Evolutionary conservation across 371 early-diverging fungal genomes (phyloP), one percentile per base, ranked within the genome.

Genomic region (Mucor lusitanicus): DNA sequence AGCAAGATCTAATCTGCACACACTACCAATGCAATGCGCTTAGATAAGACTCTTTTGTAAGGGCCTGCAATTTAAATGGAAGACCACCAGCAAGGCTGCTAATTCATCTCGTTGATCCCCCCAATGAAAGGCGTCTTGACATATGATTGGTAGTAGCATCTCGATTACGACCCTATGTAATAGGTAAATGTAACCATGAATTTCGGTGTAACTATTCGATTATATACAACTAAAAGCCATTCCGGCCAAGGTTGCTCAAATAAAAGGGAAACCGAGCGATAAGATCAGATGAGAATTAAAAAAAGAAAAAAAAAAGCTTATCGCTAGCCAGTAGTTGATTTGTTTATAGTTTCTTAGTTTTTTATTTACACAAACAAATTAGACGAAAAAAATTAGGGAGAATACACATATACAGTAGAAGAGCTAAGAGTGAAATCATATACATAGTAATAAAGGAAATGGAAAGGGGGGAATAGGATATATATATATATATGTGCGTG

Each of bases 311-410:
- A 63, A 63, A 64, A 64, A 40, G 42, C 53, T 53, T 53, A 53
- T 53, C 53, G 53, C 53, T 27, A 25, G 27, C 53, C 53, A 53
- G 53, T 53, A 27, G 13, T 27, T 40, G 17, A 13, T 53, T 46
- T 46, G 46, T 21, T 46, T 21, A 21, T 4, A 21, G 39, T 35
- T 35, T 35, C 12, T 35, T 35, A 35, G 37, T 64, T 64, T 40
- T 64, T 64, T 64, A 64, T 64, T 64, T 64, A 64, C 64, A 64
- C 39, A 53, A 53, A 56, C 32, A 64, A 65, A 63, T 27, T 27
- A 53, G 27, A 25, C 23, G 13, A 3, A 53, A 53, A 9, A 46
- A 46, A 44, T 44, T 21, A 46, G 23, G 46, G 53, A 25, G 53
- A 21, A 53, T 13, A 12, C 3, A 25, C 13, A 27, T 53, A 53